Conservation (phyloP, 257 asterid species). For the Primulina eburnea region DNA sequence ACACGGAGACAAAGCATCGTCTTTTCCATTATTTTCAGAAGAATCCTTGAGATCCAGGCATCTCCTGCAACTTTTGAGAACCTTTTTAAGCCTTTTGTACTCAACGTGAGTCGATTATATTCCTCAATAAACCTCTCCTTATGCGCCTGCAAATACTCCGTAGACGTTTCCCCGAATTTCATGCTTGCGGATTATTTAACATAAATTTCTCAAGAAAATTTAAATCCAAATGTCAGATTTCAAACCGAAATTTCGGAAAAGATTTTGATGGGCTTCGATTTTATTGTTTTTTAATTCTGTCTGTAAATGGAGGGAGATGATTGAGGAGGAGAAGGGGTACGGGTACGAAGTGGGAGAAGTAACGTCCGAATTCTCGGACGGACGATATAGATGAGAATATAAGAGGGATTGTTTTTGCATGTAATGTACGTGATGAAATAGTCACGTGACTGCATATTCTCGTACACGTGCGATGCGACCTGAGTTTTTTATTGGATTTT, state of each 20-base stretch:
- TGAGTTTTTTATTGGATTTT: too few species aligned
- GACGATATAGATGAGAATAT: background rate
- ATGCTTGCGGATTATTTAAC: slow-evolving; percentile 24
- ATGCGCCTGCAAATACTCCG: slow-evolving; percentile 60
- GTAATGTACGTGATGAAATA: slow-evolving; percentile 16
- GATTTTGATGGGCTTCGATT: slow-evolving; percentile 14
- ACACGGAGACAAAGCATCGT: slow-evolving; percentile 22
- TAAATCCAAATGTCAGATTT: slow-evolving; percentile 3
- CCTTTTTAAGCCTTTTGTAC: slow-evolving; percentile 83
- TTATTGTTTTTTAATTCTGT: background rate
- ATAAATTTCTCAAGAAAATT: slow-evolving; percentile 16
- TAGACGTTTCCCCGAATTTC: slow-evolving; percentile 84
- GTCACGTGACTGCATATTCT: background rate
- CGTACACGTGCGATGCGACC: background rate
- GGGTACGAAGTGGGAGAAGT: background rate
- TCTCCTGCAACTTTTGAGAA: slow-evolving; percentile 62
- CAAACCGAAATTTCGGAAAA: background rate
- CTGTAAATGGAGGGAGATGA: background rate
- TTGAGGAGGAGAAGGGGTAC: background rate
- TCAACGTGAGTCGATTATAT: slow-evolving; percentile 63
- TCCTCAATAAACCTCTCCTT: slow-evolving; percentile 50
- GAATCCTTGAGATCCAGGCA: slow-evolving; percentile 40
- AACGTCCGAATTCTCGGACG: slow-evolving; percentile 17
- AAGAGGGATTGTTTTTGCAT: slow-evolving; percentile 17
- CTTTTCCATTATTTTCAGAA: slow-evolving; percentile 30